A percentile compares a stretch with the other conserved stretches of the same genome.
Evolutionary conservation across 768 basidiomycete genomes (phyloP).

Genomic region (Leccinum aurantiacum): DNA sequence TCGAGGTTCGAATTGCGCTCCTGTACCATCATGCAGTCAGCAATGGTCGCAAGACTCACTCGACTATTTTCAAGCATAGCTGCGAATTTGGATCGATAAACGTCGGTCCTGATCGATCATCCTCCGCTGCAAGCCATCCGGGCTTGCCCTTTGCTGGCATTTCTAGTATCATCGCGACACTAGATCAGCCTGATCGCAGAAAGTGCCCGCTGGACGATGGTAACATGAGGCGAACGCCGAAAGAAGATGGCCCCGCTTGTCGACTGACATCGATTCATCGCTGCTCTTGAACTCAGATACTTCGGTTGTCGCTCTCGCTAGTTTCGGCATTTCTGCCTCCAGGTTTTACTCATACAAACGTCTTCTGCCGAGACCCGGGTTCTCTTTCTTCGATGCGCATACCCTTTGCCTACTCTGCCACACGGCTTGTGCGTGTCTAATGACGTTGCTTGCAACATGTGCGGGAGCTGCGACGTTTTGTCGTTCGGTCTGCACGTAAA

Average conservation of each 20-base stretch:
- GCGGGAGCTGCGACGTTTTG: constrained; percentile 5
- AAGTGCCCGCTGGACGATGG: constrained; percentile 4
- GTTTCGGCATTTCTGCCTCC: neutral
- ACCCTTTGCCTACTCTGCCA: constrained; percentile 11
- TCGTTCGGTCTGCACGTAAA: constrained; percentile 24
- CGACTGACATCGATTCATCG: neutral
- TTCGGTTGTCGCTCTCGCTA: neutral
- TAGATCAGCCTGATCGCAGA: constrained; percentile 5
- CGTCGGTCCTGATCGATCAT: neutral
- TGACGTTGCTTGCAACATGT: constrained; percentile 21
- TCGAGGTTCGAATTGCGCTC: neutral
- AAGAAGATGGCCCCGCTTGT: neutral
- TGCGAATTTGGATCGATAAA: neutral
- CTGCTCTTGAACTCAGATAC: neutral
- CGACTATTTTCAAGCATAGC: constrained; percentile 3
- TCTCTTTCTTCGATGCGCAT: constrained; percentile 3
- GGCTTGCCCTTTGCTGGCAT: neutral
- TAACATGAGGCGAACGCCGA: constrained; percentile 20
- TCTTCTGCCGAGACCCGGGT: constrained; percentile 4
- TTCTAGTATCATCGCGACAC: neutral
- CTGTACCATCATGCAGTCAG: neutral
- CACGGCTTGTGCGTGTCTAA: constrained; percentile 22
- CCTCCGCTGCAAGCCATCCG: constrained; percentile 1
- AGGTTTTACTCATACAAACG: neutral
- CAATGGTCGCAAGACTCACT: constrained; percentile 1